A percentile compares a stretch with the other conserved stretches of the same genome.
These are phyloP conservation scores for Zanthoxylum bungeanum DNA, from an alignment of 345 rosid species.

Conservation along the genomic window DNA sequence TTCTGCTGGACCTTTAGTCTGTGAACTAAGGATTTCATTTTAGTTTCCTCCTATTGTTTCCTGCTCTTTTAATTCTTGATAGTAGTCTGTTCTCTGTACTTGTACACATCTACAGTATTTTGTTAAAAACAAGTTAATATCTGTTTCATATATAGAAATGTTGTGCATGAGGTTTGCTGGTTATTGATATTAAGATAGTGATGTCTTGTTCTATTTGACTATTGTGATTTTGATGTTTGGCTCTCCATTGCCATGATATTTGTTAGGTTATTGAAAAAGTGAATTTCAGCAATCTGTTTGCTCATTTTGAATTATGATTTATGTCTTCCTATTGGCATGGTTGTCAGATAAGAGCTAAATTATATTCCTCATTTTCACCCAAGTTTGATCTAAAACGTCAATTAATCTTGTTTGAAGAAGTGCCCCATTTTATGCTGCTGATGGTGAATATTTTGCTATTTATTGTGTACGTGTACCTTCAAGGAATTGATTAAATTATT, in stretches of 20 bases:
- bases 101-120: neutral
- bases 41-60: neutral
- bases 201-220: neutral
- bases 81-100: neutral
- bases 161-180: neutral
- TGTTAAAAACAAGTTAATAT: neutral
- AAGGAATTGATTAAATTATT: conserved; percentile 10
- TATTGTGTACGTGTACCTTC: neutral
- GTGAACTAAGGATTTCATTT: neutral
- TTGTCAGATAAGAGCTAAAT: conserved; percentile 6
- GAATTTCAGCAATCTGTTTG: neutral
- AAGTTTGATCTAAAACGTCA: neutral
- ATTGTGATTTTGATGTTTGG: neutral
- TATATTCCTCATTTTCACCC: neutral
- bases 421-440: neutral
- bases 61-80: neutral
- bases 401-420: neutral
- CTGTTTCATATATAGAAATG: neutral
- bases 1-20: neutral
- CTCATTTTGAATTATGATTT: conserved; percentile 3
- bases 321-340: neutral
- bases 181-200: neutral
- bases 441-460: neutral
- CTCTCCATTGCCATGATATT: neutral
- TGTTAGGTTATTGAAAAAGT: neutral